Evolutionary conservation across 192 early-diverging fungal genomes (phyloP).

Genomic region (Gonapodya sp.): DNA sequence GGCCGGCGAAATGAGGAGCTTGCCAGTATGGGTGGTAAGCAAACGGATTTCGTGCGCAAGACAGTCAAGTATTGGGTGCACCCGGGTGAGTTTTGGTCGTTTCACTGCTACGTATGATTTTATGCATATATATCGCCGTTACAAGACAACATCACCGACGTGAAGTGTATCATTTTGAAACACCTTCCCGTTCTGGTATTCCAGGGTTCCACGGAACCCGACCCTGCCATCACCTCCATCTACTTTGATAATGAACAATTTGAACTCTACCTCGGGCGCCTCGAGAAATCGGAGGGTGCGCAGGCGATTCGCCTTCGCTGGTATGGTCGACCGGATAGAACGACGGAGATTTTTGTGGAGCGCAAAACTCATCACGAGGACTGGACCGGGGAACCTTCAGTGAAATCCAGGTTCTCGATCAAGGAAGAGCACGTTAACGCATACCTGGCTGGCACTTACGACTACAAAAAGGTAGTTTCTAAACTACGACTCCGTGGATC

Average conservation of each 20-base stretch:
- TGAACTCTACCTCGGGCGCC: slow-evolving; percentile 76
- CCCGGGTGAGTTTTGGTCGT: slow-evolving; percentile 28
- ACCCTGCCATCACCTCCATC: slow-evolving; percentile 84
- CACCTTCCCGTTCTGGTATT: slow-evolving; percentile 86
- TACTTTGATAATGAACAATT: slow-evolving; percentile 88
- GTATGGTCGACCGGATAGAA: slow-evolving; percentile 83
- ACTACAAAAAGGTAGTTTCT: slow-evolving; percentile 58
- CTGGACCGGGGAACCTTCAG: slow-evolving; percentile 66
- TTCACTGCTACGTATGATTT: too few species aligned
- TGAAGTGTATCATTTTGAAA: slow-evolving; percentile 83
- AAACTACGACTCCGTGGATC: slow-evolving; percentile 66
- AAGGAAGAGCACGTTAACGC: slow-evolving; percentile 89
- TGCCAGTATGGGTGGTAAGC: not conserved
- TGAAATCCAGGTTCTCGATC: slow-evolving; percentile 83
- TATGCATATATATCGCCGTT: not conserved
- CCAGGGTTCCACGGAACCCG: slow-evolving; percentile 55
- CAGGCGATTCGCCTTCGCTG: slow-evolving; percentile 85
- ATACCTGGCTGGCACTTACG: slow-evolving; percentile 69
- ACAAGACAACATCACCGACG: slow-evolving; percentile 81
- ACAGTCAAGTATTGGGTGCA: slow-evolving; percentile 96
- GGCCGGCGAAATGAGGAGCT: slow-evolving; percentile 33
- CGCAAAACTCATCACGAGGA: slow-evolving; percentile 96
- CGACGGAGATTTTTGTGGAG: slow-evolving; percentile 85
- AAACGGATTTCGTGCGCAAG: slow-evolving; percentile 63
- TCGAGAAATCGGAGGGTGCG: slow-evolving; percentile 81